A percentile compares a stretch with the other conserved stretches of the same genome.
Conservation (phyloP, 768 basidiomycete genomes). For the Saitozyma sp. region DNA sequence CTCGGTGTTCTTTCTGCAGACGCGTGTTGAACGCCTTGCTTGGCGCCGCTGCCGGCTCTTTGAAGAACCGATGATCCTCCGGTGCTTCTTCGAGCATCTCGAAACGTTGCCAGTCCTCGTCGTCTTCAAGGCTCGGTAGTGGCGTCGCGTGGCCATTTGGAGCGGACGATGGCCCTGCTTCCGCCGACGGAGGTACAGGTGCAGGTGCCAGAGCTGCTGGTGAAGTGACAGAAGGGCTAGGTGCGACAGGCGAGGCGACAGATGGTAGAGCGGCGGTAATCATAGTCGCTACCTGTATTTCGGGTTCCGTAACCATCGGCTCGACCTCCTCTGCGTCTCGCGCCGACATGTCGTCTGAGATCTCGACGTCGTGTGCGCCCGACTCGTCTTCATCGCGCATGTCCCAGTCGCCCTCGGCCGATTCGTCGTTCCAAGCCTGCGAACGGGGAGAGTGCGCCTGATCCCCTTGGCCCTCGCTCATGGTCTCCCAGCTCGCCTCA, state of each 20-base stretch:
- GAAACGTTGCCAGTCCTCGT: conserved; percentile 75
- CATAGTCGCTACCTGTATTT: neutral
- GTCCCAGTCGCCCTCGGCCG: conserved; percentile 8
- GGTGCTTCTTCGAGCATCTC: conserved; percentile 74
- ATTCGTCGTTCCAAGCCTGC: neutral
- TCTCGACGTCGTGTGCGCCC: conserved; percentile 2
- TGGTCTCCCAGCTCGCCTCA: conserved; percentile 24
- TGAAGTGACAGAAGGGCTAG: neutral
- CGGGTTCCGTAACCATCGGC: conserved; percentile 14
- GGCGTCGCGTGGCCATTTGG: conserved; percentile 8
- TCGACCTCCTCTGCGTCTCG: conserved; percentile 26
- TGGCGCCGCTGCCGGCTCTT: conserved; percentile 60
- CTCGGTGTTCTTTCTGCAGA: conserved; percentile 79
- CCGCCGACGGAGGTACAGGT: neutral
- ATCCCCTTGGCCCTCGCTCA: conserved; percentile 9
- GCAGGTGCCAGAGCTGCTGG: neutral
- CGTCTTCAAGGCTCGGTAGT: conserved; percentile 39
- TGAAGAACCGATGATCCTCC: conserved; percentile 74
- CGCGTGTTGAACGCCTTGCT: conserved; percentile 73
- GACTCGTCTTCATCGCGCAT: conserved; percentile 32
- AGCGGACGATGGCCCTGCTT: conserved; percentile 21
- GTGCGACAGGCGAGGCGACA: neutral
- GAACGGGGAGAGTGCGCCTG: neutral
- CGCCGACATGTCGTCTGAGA: neutral
- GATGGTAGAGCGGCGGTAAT: neutral